Conservation (phyloP, 345 rosid genomes). For the Moricandia moricandioides region DNA sequence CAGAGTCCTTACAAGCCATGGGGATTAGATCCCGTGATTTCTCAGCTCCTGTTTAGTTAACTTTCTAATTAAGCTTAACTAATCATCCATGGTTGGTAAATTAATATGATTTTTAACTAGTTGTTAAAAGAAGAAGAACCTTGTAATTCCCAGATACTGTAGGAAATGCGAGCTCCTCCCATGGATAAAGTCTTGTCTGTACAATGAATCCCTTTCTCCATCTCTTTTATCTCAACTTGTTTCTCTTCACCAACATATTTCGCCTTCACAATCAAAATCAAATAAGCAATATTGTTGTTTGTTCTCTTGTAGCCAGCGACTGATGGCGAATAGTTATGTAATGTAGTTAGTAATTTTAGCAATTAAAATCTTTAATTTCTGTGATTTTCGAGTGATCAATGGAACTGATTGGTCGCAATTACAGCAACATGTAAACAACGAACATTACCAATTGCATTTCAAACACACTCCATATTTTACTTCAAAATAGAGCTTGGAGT, state of each 20-base stretch:
- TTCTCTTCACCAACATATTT: constrained; percentile 73
- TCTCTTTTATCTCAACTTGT: constrained; percentile 35
- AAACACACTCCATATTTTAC: too few relatives aligned
- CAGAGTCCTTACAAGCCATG: constrained; percentile 74
- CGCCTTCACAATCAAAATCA: constrained; percentile 42
- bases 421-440: not conserved
- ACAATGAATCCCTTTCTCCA: constrained; percentile 52
- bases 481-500: too few relatives aligned
- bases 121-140: constrained; percentile 21
- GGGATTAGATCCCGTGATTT: constrained; percentile 54
- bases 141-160: constrained; percentile 79
- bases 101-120: too few relatives aligned
- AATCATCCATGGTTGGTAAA: too few relatives aligned
- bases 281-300: not conserved
- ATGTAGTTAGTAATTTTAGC: not conserved
- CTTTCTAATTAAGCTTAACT: not conserved
- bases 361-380: too few relatives aligned
- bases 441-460: not conserved
- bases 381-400: not conserved
- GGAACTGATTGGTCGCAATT: not conserved
- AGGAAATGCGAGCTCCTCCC: constrained; percentile 71
- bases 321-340: too few relatives aligned
- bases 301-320: not conserved
- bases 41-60: constrained; percentile 47
- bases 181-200: constrained; percentile 69